Conservation (phyloP, 2,329 filamentous ascomycete species). For the Chaetomiaceae sp. region DNA sequence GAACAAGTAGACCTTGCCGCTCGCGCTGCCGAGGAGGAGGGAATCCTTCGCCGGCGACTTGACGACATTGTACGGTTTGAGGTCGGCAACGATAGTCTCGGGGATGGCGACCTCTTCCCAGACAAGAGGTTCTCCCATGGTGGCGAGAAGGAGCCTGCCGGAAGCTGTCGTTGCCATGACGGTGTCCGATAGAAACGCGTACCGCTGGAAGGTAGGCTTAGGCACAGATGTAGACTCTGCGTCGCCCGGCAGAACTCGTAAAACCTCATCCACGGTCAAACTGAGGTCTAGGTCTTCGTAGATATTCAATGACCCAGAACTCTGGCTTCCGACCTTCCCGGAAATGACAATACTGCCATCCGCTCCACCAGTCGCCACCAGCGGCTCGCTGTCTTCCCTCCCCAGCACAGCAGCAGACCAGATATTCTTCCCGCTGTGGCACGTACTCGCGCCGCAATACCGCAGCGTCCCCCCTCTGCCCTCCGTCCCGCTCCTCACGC, state of each 20-base stretch:
- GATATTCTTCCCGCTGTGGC: slow-evolving; percentile 84
- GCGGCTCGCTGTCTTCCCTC: slow-evolving; percentile 32
- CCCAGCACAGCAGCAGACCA: slow-evolving; percentile 63
- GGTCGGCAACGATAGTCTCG: slow-evolving; percentile 33
- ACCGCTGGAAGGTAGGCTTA: slow-evolving; percentile 53
- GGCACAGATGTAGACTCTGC: slow-evolving; percentile 17
- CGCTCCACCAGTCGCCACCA: slow-evolving; percentile 73
- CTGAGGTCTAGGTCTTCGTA: slow-evolving; percentile 20
- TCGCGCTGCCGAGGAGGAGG: slow-evolving; percentile 47
- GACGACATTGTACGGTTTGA: slow-evolving; percentile 47
- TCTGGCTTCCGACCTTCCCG: background rate
- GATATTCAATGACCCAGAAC: background rate
- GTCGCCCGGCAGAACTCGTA: slow-evolving; percentile 21
- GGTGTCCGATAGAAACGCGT: slow-evolving; percentile 55
- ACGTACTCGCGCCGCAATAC: slow-evolving; percentile 53
- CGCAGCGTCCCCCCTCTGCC: slow-evolving; percentile 36
- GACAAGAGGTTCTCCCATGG: slow-evolving; percentile 30
- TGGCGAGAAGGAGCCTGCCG: slow-evolving; percentile 53
- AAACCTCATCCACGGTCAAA: slow-evolving; percentile 31
- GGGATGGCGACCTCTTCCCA: slow-evolving; percentile 44
- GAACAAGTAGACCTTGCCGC: slow-evolving; percentile 46
- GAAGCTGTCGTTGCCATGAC: slow-evolving; percentile 57
- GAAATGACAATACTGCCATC: slow-evolving; percentile 65
- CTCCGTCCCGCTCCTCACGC: background rate
- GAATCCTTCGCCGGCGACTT: slow-evolving; percentile 36